phyloP scores from a whole-genome alignment of 1,284 basidiomycete species.

The Hymenochaete sp. region DNA sequence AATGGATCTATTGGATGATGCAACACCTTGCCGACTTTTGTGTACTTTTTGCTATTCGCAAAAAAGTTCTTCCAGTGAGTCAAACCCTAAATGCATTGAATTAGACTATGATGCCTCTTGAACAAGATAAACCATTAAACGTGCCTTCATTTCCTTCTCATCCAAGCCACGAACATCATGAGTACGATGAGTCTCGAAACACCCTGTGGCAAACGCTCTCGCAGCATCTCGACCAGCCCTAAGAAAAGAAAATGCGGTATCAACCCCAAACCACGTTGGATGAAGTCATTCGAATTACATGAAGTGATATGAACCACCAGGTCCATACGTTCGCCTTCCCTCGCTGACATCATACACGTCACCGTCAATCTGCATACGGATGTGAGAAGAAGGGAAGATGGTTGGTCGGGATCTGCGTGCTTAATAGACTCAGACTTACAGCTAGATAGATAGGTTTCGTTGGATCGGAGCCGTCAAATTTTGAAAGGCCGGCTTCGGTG shows the following conservation, averaged over 20 bases:
- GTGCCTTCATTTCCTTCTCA: constrained; percentile 62
- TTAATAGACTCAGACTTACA: constrained; percentile 35
- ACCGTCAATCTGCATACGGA: constrained; percentile 64
- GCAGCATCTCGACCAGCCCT: constrained; percentile 86
- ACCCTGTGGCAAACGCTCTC: constrained; percentile 86
- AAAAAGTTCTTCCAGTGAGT: constrained; percentile 89
- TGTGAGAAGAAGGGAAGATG: not conserved
- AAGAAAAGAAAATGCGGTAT: constrained; percentile 19
- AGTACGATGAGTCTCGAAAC: constrained; percentile 83
- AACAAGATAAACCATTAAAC: constrained; percentile 22
- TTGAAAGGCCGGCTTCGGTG: constrained; percentile 58
- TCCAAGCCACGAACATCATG: constrained; percentile 81
- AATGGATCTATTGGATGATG: constrained; percentile 73
- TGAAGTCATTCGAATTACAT: constrained; percentile 45
- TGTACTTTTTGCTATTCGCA: constrained; percentile 67
- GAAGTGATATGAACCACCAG: constrained; percentile 78
- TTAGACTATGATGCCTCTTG: no score
- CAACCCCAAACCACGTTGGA: constrained; percentile 2
- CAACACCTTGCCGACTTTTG: constrained; percentile 64
- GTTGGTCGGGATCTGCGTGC: not conserved
- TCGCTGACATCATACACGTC: constrained; percentile 87
- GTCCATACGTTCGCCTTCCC: constrained; percentile 77
- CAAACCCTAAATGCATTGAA: constrained; percentile 44
- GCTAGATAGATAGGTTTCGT: constrained; percentile 78
- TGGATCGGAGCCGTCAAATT: constrained; percentile 69